Percentiles rank a stretch among this genome's conserved stretches.
Evolutionary conservation across 106 monocot genomes (phyloP).

Genomic region (Ottelia alismoides): DNA sequence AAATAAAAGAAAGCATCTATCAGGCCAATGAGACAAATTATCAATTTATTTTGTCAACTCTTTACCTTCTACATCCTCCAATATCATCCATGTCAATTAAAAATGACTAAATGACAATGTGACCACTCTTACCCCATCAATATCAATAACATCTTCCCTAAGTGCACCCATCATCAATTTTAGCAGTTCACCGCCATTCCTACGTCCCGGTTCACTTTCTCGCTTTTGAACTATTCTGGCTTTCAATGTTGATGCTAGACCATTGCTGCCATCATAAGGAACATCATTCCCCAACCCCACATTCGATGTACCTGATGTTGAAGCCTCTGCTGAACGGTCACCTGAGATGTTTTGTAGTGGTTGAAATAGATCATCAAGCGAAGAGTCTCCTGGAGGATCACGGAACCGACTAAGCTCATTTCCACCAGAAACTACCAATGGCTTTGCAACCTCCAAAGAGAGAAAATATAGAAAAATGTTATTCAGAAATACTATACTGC

Average conservation of each 20-base stretch:
- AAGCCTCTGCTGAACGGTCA: conserved; percentile 50
- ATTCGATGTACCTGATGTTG: conserved; percentile 31
- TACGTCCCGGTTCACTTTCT: conserved; percentile 37
- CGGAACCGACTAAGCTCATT: conserved; percentile 73
- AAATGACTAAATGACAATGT: not conserved
- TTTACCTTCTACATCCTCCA: not conserved
- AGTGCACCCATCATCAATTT: conserved; percentile 50
- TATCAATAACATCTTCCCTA: conserved; percentile 62
- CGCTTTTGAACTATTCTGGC: conserved; percentile 71
- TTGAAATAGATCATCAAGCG: conserved; percentile 85
- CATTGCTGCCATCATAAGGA: conserved; percentile 32
- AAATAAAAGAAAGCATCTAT: conserved; percentile 13
- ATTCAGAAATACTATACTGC: too few species aligned
- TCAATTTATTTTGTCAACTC: not conserved
- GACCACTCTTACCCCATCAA: conserved; percentile 57
- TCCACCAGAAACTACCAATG: conserved; percentile 20
- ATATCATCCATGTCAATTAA: not conserved
- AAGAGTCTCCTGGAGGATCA: conserved; percentile 85
- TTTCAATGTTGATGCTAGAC: conserved; percentile 64
- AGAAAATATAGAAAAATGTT: too few species aligned
- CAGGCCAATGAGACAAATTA: too few species aligned
- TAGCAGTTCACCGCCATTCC: conserved; percentile 51
- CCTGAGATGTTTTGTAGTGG: conserved; percentile 38
- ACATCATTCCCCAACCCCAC: conserved; percentile 22
- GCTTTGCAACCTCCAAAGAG: conserved; percentile 29